A percentile compares a stretch with the other conserved stretches of the same genome.
These are phyloP conservation scores for Penicillium pancosmium DNA, from an alignment of 495 filamentous ascomycete species.

Conservation along the genomic window DNA sequence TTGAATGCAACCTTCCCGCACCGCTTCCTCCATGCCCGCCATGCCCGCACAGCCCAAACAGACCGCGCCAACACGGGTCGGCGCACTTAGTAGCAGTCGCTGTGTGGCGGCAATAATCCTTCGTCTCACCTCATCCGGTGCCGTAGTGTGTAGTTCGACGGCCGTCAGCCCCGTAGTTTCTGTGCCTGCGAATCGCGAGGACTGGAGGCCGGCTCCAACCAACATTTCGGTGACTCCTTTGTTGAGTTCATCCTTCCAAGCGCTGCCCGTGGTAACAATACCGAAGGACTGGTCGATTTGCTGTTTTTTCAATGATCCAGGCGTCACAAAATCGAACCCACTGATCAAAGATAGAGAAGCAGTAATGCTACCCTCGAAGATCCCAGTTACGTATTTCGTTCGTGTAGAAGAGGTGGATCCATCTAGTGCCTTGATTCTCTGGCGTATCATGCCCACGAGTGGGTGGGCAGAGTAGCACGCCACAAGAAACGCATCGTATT, in stretches of 20 bases:
- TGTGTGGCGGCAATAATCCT: slow-evolving; percentile 71
- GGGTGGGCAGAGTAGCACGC: slow-evolving; percentile 91
- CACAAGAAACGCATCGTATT: slow-evolving; percentile 77
- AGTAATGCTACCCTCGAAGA: slow-evolving; percentile 80
- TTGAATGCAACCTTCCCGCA: slow-evolving; percentile 67
- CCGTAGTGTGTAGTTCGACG: slow-evolving; percentile 72
- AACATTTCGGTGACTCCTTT: slow-evolving; percentile 58
- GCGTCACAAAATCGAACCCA: slow-evolving; percentile 37
- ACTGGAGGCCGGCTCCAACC: slow-evolving; percentile 31
- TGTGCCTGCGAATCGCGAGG: slow-evolving; percentile 70
- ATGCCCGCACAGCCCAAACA: slow-evolving; percentile 86
- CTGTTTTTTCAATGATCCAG: slow-evolving; percentile 26
- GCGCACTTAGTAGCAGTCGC: slow-evolving; percentile 57
- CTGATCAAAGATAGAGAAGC: slow-evolving; percentile 55
- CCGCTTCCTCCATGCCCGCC: slow-evolving; percentile 83
- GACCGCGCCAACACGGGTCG: slow-evolving; percentile 50
- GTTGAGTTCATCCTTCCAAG: slow-evolving; percentile 75
- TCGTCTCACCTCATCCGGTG: slow-evolving; percentile 62
- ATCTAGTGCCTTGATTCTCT: slow-evolving; percentile 35
- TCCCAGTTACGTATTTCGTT: slow-evolving; percentile 71
- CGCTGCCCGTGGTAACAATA: slow-evolving; percentile 84
- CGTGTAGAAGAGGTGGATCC: slow-evolving; percentile 15
- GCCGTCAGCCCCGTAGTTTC: slow-evolving; percentile 84
- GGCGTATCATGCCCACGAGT: slow-evolving; percentile 64
- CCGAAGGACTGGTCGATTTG: slow-evolving; percentile 67